Evolutionary conservation across 1,139 yeast species (phyloP), one percentile per base, ranked within the genome.

Genomic region (Nadsonia commutata): DNA sequence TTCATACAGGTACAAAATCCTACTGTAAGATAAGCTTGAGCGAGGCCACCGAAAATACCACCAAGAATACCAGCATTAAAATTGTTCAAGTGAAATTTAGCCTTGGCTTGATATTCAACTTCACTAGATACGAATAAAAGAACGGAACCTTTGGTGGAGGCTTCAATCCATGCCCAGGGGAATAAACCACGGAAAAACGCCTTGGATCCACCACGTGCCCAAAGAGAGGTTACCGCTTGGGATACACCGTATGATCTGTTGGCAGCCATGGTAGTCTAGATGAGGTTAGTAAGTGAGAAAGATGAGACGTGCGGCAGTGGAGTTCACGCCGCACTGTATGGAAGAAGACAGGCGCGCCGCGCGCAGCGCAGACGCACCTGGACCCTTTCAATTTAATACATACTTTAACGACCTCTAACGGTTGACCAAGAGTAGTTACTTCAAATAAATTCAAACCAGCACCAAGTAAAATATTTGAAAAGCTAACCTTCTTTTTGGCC

Each of bases 111-210:
- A 62, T 84, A 85, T 64, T 90, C 98, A 42, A 86, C 81, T 60
- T 90, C 98, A 31, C 94, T 78, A 42, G 94, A 80, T 20, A 88
- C 96, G 55, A 90, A 93, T 54, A 90, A 71, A 48, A 90, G 70
- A n/a, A 88, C 95, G 3, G 97, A 97, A 60, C 98, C 98, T 63
- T 90, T 90, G 40, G 98, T 90, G 19, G 95, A 82, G n/a, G 96
- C 98, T 65, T 90, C 98, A 54, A 90, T 82, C 96, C 97, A 88
- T 2, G 97, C 98, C 98, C 98, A 90, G 38, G 98, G 98, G 51
- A 90, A 88, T 61, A 90, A 71, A 20, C 98, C 98, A 62, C 90
- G 98, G 67, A 88, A 90, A 65, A 88, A 90, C 0, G 96, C 98
- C 22, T 75, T 62, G 20, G 80, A 56, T 43, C 97, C 98, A 49